Evolutionary conservation across 2,329 filamentous ascomycete species (phyloP).

Genomic region (Triangularia setosa): DNA sequence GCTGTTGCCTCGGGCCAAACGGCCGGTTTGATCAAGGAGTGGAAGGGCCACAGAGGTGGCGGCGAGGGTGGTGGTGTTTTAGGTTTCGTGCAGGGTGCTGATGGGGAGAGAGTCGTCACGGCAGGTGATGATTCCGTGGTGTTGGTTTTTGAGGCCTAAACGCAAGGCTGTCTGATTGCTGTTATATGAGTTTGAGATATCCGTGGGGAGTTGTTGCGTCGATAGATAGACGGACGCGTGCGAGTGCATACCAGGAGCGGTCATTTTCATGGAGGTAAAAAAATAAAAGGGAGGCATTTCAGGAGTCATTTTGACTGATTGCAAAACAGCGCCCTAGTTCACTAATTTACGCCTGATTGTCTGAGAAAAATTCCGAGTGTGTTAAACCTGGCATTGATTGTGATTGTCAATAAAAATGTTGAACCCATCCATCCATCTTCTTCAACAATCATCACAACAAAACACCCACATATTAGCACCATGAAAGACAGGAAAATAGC

Average conservation of each 20-base stretch:
- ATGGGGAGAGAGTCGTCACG: slow-evolving; percentile 73
- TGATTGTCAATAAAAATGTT: neutral
- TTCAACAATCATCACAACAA: too few species aligned
- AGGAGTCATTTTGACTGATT: neutral
- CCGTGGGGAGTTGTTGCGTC: neutral
- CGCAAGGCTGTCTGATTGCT: neutral
- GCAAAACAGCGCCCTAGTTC: neutral
- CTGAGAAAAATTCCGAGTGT: neutral
- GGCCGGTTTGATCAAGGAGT: slow-evolving; percentile 75
- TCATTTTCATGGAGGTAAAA: neutral
- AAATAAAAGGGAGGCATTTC: neutral
- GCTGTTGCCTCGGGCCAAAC: slow-evolving; percentile 44
- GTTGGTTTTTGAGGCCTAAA: slow-evolving; percentile 59
- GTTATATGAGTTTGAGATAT: neutral
- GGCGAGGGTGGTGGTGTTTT: slow-evolving; percentile 85
- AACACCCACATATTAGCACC: too few species aligned
- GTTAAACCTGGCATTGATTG: neutral
- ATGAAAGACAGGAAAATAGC: too few species aligned
- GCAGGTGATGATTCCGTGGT: slow-evolving; percentile 81
- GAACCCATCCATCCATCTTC: neutral
- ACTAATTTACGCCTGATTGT: neutral
- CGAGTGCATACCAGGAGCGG: neutral
- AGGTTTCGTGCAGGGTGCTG: slow-evolving; percentile 80
- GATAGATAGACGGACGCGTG: neutral
- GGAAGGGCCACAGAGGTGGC: slow-evolving; percentile 82